Evolutionary conservation across 495 filamentous ascomycete genomes (phyloP).

Genomic region (Apodospora peruviana): DNA sequence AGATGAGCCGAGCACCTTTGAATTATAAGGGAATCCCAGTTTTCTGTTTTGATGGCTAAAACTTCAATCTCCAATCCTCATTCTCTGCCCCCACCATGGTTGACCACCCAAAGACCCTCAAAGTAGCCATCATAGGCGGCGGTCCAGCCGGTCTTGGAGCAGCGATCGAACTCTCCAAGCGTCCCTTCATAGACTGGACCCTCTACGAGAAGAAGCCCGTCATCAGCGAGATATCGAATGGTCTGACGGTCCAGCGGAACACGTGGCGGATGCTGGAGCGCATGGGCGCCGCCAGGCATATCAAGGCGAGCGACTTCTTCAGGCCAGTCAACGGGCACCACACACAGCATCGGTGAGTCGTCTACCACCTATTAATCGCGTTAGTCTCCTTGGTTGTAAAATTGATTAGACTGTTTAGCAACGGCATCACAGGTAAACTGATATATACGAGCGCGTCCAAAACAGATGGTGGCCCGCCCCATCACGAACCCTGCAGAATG

Average conservation of each 20-base stretch:
- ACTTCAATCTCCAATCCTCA: too few relatives aligned
- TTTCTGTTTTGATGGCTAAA: too few relatives aligned
- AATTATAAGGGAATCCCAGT: too few relatives aligned
- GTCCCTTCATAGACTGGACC: conserved; percentile 38
- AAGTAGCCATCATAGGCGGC: conserved; percentile 38
- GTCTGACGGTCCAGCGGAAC: conserved; percentile 38
- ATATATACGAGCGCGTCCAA: background rate
- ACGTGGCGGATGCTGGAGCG: conserved; percentile 42
- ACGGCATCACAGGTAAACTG: background rate
- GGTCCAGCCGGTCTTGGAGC: conserved; percentile 45
- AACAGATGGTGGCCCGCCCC: background rate
- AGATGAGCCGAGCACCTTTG: too few relatives aligned
- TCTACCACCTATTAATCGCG: too few relatives aligned
- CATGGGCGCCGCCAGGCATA: conserved; percentile 36
- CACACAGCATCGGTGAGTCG: background rate
- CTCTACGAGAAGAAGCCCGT: conserved; percentile 46
- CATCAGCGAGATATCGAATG: conserved; percentile 44
- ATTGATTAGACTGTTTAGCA: too few relatives aligned
- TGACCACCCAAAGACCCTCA: background rate
- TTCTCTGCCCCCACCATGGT: background rate
- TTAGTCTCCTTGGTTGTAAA: too few relatives aligned
- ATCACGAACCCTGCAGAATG: background rate
- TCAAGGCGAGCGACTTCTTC: conserved; percentile 11
- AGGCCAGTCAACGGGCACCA: background rate
- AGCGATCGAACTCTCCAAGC: conserved; percentile 42